phyloP scores from a whole-genome alignment of 352 stramenopile genomes.

The Pythium biforme region DNA sequence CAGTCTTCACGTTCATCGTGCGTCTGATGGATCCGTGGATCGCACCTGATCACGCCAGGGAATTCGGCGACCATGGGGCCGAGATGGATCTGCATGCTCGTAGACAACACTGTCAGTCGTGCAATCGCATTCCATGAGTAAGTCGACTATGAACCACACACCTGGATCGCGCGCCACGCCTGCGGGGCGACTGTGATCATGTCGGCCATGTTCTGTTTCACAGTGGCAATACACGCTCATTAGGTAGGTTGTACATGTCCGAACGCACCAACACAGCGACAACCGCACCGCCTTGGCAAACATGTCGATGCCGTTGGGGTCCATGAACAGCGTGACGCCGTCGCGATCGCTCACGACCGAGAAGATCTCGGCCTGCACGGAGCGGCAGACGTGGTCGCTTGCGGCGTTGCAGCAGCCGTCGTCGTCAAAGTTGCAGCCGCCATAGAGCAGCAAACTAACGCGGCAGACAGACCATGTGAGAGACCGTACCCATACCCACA shows the following conservation, averaged over 20 bases:
- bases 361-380: constrained; percentile 82
- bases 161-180: constrained; percentile 79
- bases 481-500: too few species aligned
- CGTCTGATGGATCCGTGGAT: background rate
- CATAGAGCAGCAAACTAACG: constrained; percentile 74
- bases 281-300: constrained; percentile 61
- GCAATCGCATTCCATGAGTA: too few species aligned
- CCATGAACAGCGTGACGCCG: constrained; percentile 81
- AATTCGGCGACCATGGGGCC: constrained; percentile 86
- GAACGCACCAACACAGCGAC: background rate
- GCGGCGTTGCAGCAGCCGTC: constrained; percentile 52
- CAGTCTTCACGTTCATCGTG: background rate
- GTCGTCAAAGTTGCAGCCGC: constrained; percentile 78
- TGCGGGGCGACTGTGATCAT: constrained; percentile 72
- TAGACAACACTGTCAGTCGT: too few species aligned
- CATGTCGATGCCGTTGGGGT: constrained; percentile 78
- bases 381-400: constrained; percentile 63
- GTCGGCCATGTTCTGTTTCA: constrained; percentile 52
- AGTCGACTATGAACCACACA: constrained; percentile 27
- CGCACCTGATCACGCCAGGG: constrained; percentile 64
- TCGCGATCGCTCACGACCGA: constrained; percentile 78
- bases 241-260: too few species aligned
- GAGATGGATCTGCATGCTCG: constrained; percentile 76
- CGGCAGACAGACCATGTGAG: too few species aligned
- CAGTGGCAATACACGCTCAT: too few species aligned